Percentiles rank a stretch among this genome's conserved stretches.
Evolutionary conservation across 805 yeast species (phyloP).

Genomic region (Wickerhamomyces rabaulensis): DNA sequence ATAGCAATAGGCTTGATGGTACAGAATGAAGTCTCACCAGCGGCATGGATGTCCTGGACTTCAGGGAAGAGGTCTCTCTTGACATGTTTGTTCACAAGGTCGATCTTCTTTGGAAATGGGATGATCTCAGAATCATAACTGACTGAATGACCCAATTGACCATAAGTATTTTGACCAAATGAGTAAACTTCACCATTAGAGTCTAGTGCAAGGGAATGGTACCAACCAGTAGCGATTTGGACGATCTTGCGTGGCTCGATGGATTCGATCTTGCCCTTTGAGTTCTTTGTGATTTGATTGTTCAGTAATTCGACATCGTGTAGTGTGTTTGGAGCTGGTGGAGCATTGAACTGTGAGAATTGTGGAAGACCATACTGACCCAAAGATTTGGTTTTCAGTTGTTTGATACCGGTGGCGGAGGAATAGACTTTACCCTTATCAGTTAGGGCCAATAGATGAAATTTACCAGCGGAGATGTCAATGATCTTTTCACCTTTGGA

Average conservation of each 20-base stretch:
- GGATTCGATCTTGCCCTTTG: conserved; percentile 15
- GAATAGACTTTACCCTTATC: conserved; percentile 57
- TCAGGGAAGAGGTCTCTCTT: conserved; percentile 38
- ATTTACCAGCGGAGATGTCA: conserved; percentile 54
- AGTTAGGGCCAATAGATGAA: conserved; percentile 64
- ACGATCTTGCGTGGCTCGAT: conserved; percentile 39
- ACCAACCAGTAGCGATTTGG: conserved; percentile 66
- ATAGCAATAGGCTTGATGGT: conserved; percentile 30
- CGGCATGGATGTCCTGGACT: conserved; percentile 57
- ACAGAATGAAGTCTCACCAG: conserved; percentile 60
- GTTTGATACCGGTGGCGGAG: conserved; percentile 48
- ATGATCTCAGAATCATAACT: conserved; percentile 59
- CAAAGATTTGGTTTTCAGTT: conserved; percentile 29
- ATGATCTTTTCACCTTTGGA: conserved; percentile 43
- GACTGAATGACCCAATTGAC: conserved; percentile 77
- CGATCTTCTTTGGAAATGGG: conserved; percentile 61
- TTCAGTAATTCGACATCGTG: conserved; percentile 57
- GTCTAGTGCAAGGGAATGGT: conserved; percentile 71
- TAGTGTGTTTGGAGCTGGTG: conserved; percentile 43
- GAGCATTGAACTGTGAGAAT: conserved; percentile 56
- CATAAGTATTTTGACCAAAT: conserved; percentile 80
- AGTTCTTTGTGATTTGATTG: conserved; percentile 28
- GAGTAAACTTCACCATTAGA: conserved; percentile 65
- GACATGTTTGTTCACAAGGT: conserved; percentile 36
- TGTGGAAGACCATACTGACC: conserved; percentile 87